Conservation (phyloP, 352 stramenopile genomes). For the Aphanomyces stellatus region DNA sequence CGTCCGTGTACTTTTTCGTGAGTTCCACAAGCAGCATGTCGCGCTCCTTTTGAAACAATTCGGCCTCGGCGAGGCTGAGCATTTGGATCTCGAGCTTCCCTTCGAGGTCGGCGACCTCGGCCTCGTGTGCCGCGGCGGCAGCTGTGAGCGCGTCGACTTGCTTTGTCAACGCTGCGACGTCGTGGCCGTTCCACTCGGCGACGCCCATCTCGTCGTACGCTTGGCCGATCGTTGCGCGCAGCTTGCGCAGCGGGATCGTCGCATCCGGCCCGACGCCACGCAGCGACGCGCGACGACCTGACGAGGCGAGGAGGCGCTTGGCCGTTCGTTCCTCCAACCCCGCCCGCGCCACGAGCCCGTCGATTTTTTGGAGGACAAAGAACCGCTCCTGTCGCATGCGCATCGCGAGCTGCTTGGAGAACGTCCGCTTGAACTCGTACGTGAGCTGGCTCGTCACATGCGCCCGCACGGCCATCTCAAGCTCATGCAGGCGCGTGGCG, state of each 20-base stretch:
- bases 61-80: conserved; percentile 5
- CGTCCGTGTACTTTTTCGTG: neutral
- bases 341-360: neutral
- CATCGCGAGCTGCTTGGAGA: neutral
- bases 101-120: neutral
- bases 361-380: conserved; percentile 2
- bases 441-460: conserved; percentile 5
- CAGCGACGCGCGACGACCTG: neutral
- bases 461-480: neutral
- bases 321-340: neutral
- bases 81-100: neutral
- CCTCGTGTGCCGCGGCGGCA: neutral
- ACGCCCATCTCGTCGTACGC: neutral
- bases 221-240: neutral
- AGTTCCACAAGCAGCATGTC: conserved; percentile 12
- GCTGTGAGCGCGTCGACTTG: neutral
- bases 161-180: conserved; percentile 2
- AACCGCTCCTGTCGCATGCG: conserved; percentile 6
- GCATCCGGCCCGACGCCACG: neutral
- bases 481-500: neutral
- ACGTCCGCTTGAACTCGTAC: conserved; percentile 19
- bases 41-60: conserved; percentile 18
- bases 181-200: conserved; percentile 6
- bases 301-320: neutral
- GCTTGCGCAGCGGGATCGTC: neutral